Conservation (phyloP, 2,329 filamentous ascomycete species). For the Aspergillus sp. region DNA sequence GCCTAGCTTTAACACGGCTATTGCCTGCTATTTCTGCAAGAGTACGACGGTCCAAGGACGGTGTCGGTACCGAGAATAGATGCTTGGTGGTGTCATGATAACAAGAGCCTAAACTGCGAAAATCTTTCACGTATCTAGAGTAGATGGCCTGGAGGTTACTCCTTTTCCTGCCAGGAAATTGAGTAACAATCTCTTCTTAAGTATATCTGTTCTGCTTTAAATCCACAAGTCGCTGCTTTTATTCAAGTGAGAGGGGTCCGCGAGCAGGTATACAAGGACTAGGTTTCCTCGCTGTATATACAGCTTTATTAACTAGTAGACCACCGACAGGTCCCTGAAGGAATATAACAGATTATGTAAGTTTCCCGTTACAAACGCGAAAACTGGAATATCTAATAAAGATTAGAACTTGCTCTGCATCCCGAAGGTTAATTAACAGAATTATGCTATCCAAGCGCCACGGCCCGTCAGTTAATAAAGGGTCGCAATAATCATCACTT, state of each 20-base stretch:
- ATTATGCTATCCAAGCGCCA: background rate
- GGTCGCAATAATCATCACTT: background rate
- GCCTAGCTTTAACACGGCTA: no score
- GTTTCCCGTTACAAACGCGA: background rate
- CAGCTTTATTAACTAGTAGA: background rate
- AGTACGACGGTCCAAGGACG: no score
- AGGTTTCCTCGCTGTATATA: background rate
- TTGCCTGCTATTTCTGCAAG: no score
- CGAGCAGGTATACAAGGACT: background rate
- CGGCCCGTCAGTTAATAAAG: background rate
- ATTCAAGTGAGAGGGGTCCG: background rate
- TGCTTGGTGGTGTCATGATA: no score
- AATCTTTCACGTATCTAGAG: background rate
- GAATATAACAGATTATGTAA: background rate
- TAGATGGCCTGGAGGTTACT: background rate
- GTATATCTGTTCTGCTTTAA: background rate
- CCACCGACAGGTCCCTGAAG: background rate
- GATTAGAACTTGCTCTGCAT: background rate
- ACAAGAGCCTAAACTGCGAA: background rate
- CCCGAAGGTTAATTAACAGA: background rate
- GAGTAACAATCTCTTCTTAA: background rate
- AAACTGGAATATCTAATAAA: slow-evolving; percentile 1
- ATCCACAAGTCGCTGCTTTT: background rate
- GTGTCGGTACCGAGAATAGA: no score
- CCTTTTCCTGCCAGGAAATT: background rate